These are phyloP conservation scores for Penicillium carneum DNA, from an alignment of 2,329 filamentous ascomycete genomes.

Conservation along the genomic window DNA sequence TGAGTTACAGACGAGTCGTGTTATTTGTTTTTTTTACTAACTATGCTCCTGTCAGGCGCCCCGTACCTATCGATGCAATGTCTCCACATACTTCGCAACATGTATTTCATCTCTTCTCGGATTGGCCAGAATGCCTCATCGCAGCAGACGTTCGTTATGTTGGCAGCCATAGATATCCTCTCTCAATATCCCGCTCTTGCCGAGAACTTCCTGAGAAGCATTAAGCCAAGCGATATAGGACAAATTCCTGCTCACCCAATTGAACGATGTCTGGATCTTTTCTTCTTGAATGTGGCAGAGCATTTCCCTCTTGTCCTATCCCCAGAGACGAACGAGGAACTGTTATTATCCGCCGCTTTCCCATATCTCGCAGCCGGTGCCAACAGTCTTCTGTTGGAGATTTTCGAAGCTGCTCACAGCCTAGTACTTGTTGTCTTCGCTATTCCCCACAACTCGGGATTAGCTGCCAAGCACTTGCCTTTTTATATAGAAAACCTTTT, in stretches of 20 bases:
- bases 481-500: constrained; percentile 86
- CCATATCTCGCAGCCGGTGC: constrained; percentile 73
- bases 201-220: constrained; percentile 71
- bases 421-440: constrained; percentile 81
- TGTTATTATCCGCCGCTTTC: constrained; percentile 76
- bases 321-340: constrained; percentile 70
- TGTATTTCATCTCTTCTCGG: constrained; percentile 82
- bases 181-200: constrained; percentile 72
- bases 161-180: constrained; percentile 82
- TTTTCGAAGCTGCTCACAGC: constrained; percentile 90
- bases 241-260: constrained; percentile 69
- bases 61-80: constrained; percentile 73
- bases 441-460: constrained; percentile 75
- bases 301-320: constrained; percentile 77
- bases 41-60: constrained; percentile 55
- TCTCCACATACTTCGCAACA: constrained; percentile 74
- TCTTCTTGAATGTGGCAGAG: constrained; percentile 85
- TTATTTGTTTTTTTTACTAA: constrained; percentile 10
- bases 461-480: constrained; percentile 75
- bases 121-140: constrained; percentile 78
- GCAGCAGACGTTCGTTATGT: constrained; percentile 82
- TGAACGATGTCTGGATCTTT: constrained; percentile 78
- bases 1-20: constrained; percentile 42
- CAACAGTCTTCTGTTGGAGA: constrained; percentile 65
- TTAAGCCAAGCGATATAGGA: constrained; percentile 63